Base-by-base conservation (phyloP, 257 asterid species). In the Haberlea rhodopensis region DNA sequence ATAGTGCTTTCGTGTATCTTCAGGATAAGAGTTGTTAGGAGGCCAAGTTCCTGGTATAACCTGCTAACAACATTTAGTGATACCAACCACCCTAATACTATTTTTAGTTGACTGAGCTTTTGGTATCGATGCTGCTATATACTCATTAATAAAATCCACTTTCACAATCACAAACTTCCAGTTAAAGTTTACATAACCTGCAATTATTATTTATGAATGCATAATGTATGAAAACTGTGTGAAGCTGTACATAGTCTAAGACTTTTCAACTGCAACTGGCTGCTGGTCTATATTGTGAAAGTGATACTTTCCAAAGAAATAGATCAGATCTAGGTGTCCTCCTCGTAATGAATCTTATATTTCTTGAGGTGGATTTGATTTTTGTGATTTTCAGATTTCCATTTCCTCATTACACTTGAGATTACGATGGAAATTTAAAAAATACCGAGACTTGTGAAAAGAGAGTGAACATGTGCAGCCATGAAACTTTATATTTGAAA, bases 391-490 rank as follows among this genome's bases (percentile, higher is more conserved):
- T 60, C 26, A 26, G 29, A 37, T 45, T n/a, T 40, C 19, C 43
- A 65, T 53, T 29, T 61, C 29, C 48, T 26, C 4, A 49, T 59
- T 23, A 26, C 53, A 2, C 31, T n/a, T 18, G 19, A 13, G 51
- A 63, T 52, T 60, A 24, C 29, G 28, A 28, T 26, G 22, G 23
- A 27, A 26, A 31, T 27, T 40, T 45, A 18, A 58, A 53, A 2
- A 51, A 46, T 66, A 11, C 25, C 11, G 31, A 54, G 34, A 52
- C 11, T 31, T 63, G 37, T 45, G 53, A 54, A 60, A 24, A 27
- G 49, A 49, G 48, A 40, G 1, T 28, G 22, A 20, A 52, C 25
- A 8, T 27, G 16, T 56, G 28, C 40, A 16, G 25, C 25, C 20
- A 37, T 37, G 46, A 37, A 37, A 37, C 1, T 0, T 37, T 37